Base-by-base conservation (phyloP, 108 stramenopile genomes). In the Cylindrotheca closterium region DNA sequence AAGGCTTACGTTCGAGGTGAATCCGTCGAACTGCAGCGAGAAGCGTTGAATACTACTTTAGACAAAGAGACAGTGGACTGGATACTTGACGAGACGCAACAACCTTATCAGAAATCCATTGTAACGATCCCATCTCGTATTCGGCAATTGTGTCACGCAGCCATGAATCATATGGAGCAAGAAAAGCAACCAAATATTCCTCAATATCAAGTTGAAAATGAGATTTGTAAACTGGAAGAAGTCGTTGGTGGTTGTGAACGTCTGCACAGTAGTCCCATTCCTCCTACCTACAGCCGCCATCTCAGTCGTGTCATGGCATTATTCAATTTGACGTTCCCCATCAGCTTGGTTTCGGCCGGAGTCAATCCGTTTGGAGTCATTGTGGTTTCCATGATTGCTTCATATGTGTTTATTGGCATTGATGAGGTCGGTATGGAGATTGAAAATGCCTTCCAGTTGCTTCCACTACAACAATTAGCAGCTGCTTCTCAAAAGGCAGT, bases 391-490 rank as follows among this genome's bases (percentile, higher is more conserved):
- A 60, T 73, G 28, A 17, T 78, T 22, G 33, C 71, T 15, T 66
- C 55, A 27, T 82, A 71, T 63, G 77, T 78, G 10, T 59, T 82
- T 60, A 47, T 74, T n/a, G 81, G 77, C 1, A 74, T 82, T 34
- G 81, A 82, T 57, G 81, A 82, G 55, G 75, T 78, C 21, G 63
- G 71, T 31, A 61, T 75, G 1, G 65, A 78, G 52, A 47, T 79
- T 21, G 77, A 78, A 61, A 60, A 82, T 42, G 77, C 80, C 7
- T 82, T 82, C 32, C 76, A 60, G 33, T 27, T 82, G 4, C 30
- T 82, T 34, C 81, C 81, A 2, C 59, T 82, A 53, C 52, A 66
- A 10, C 23, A 30, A 25, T 26, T 82, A 45, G 48, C 70, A 3
- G 59, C 29, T 2, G 60, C 45, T 24, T 45, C 65, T 22, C 58